A percentile compares a stretch with the other conserved stretches of the same genome.
Conservation (phyloP, 164 flowering plant species). For the Euptelea pleiosperma region DNA sequence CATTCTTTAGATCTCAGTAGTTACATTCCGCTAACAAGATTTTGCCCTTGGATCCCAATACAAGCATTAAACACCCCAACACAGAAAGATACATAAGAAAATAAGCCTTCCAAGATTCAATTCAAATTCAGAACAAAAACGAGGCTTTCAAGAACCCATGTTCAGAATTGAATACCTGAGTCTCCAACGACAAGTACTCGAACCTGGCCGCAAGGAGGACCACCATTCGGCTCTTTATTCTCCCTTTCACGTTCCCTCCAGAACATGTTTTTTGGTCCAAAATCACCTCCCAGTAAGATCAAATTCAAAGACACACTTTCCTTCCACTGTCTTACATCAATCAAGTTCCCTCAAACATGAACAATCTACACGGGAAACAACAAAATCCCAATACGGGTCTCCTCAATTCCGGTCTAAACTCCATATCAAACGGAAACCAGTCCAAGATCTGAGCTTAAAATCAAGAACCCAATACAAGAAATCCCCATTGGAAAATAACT, state of each 20-base stretch:
- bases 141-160: no score
- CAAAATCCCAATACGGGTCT: neutral
- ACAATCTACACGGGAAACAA: slow-evolving; percentile 11
- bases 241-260: slow-evolving; percentile 83
- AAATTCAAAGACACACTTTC: neutral
- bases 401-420: no score
- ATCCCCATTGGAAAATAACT: neutral
- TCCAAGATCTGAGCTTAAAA: neutral
- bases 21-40: no score
- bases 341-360: slow-evolving; percentile 23
- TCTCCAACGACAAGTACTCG: slow-evolving; percentile 85
- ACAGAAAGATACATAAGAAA: no score
- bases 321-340: slow-evolving; percentile 5
- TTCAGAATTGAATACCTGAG: slow-evolving; percentile 58
- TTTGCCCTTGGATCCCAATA: no score
- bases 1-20: no score
- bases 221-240: slow-evolving; percentile 50
- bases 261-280: slow-evolving; percentile 61
- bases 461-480: neutral
- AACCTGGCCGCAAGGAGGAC: slow-evolving; percentile 68
- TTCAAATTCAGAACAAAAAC: neutral
- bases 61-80: no score
- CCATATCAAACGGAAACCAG: neutral
- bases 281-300: slow-evolving; percentile 5
- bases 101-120: no score